phyloP scores from a whole-genome alignment of 148 eudicot genomes.

The Persicaria tinctoria region DNA sequence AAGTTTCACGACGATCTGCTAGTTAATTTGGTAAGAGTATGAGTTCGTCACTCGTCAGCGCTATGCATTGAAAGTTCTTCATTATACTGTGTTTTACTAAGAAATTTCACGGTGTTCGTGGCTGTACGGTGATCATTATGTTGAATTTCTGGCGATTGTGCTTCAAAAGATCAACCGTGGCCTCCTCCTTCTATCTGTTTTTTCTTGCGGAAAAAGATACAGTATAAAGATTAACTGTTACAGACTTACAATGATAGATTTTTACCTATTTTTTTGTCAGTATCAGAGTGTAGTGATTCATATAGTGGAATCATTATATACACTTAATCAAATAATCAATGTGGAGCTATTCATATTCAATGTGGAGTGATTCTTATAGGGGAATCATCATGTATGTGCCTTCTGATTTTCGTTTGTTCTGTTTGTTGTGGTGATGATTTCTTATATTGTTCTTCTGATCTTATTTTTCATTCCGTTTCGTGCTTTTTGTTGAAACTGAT shows the following conservation, averaged over 20 bases:
- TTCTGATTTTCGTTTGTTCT: not conserved
- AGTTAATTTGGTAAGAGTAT: not conserved
- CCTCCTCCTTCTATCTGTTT: too few relatives aligned
- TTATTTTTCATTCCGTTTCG: not conserved
- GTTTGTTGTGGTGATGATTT: not conserved
- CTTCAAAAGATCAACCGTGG: too few relatives aligned
- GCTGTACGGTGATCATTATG: not conserved
- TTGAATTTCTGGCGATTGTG: not conserved
- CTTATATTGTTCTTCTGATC: not conserved
- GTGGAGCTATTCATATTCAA: not conserved
- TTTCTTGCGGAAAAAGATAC: too few relatives aligned
- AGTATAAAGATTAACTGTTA: too few relatives aligned
- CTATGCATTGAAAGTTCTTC: not conserved
- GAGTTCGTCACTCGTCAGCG: not conserved
- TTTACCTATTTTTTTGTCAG: too few relatives aligned
- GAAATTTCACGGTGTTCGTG: too few relatives aligned
- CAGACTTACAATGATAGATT: too few relatives aligned
- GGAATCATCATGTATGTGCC: slow-evolving; percentile 12
- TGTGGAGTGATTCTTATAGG: not conserved
- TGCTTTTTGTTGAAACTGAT: not conserved
- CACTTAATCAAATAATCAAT: not conserved
- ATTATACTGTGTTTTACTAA: not conserved
- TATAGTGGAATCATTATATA: not conserved
- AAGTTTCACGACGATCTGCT: not conserved
- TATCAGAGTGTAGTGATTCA: too few relatives aligned